Evolutionary conservation across 1,284 basidiomycete genomes (phyloP).

Genomic region (Irpex lacteus): DNA sequence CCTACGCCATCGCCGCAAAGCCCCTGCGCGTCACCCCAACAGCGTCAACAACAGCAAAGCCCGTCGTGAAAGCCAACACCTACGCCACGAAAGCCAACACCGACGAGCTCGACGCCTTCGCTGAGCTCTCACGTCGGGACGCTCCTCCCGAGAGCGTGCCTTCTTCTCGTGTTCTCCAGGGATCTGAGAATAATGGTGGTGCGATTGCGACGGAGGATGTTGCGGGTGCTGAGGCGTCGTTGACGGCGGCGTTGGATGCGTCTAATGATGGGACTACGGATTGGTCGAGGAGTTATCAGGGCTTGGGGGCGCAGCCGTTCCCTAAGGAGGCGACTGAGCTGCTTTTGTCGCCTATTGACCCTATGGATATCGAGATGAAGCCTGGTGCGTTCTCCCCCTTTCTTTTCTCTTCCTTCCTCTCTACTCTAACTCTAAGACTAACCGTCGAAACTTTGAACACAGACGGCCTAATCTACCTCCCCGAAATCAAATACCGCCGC

Average conservation of each 20-base stretch:
- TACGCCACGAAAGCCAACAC: slow-evolving; percentile 6
- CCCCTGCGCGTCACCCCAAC: background rate
- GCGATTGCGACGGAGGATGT: background rate
- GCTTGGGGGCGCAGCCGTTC: slow-evolving; percentile 81
- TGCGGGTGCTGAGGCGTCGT: background rate
- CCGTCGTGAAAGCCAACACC: slow-evolving; percentile 10
- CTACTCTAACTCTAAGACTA: background rate
- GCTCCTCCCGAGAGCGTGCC: background rate
- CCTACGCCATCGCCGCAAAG: background rate
- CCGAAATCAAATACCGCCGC: slow-evolving; percentile 98
- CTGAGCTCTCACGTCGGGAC: background rate
- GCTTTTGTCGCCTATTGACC: slow-evolving; percentile 74
- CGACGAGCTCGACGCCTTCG: slow-evolving; percentile 3
- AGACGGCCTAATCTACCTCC: slow-evolving; percentile 95
- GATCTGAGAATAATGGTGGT: background rate
- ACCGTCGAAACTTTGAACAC: slow-evolving; percentile 1
- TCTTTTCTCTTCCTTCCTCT: slow-evolving; percentile 9
- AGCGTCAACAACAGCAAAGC: background rate
- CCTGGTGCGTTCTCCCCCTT: slow-evolving; percentile 54
- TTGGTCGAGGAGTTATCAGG: slow-evolving; percentile 89
- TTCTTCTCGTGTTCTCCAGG: background rate
- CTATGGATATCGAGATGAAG: slow-evolving; percentile 88
- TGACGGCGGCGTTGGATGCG: slow-evolving; percentile 1
- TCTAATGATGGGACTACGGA: slow-evolving; percentile 38
- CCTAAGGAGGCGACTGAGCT: slow-evolving; percentile 71